Conservation (phyloP, 306 rosid genomes). For the Astragalus glycyphyllos region DNA sequence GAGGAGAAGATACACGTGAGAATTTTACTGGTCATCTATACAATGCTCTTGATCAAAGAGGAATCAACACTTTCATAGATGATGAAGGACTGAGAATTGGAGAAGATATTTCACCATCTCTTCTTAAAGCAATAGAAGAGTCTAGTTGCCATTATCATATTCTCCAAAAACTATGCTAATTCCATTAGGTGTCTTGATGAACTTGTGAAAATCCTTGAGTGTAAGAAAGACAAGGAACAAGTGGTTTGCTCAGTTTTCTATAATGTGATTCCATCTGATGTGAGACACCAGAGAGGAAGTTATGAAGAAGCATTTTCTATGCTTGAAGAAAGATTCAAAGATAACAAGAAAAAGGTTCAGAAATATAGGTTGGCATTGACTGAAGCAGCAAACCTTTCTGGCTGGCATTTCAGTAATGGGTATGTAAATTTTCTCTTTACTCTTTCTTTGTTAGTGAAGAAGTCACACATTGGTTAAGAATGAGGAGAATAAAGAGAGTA, state of each 20-base stretch:
- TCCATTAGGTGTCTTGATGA: slow-evolving; percentile 44
- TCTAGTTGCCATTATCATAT: slow-evolving; percentile 43
- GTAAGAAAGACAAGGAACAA: slow-evolving; percentile 38
- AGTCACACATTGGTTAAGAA: no score
- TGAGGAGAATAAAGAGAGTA: no score
- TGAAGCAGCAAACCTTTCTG: slow-evolving; percentile 48
- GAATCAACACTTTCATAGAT: slow-evolving; percentile 49
- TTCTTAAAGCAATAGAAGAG: slow-evolving; percentile 45
- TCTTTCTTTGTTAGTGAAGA: neutral
- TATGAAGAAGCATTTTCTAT: slow-evolving; percentile 37
- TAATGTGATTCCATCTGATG: slow-evolving; percentile 26
- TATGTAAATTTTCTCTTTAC: neutral
- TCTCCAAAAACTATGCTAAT: slow-evolving; percentile 42
- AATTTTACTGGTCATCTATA: slow-evolving; percentile 41
- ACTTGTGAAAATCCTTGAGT: slow-evolving; percentile 43
- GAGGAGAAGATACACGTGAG: slow-evolving; percentile 39
- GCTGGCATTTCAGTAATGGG: slow-evolving; percentile 47
- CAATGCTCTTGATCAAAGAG: slow-evolving; percentile 45
- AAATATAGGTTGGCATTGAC: slow-evolving; percentile 39
- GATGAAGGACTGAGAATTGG: slow-evolving; percentile 41
- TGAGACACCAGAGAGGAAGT: slow-evolving; percentile 43
- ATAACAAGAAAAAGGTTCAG: slow-evolving; percentile 38
- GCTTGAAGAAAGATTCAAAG: slow-evolving; percentile 43
- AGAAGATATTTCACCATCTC: slow-evolving; percentile 45
- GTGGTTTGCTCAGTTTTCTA: slow-evolving; percentile 42